Evolutionary conservation across 2,329 filamentous ascomycete genomes (phyloP), one percentile per base, ranked within the genome.

Genomic region (Fulvia fulva): DNA sequence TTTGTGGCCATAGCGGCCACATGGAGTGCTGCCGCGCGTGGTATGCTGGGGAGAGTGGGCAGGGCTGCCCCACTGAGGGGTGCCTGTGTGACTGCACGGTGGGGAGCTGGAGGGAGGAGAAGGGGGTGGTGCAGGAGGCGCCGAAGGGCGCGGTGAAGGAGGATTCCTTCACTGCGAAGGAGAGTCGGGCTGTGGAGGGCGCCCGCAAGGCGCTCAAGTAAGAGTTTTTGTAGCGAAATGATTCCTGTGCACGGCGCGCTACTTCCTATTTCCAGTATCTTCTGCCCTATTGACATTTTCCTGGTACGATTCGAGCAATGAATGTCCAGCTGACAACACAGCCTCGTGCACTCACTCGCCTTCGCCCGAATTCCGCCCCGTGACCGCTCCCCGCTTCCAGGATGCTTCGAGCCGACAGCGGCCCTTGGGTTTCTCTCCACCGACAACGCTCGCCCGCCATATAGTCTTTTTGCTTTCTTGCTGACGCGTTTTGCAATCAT

Each of bases 1-100:
- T 80, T 12, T 87, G 85, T 68, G 82, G 83, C 3, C 85, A 87
- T 64, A 79, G 81, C 41, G 83, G 80, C 1, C 85, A 87, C 66
- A 73, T 78, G 5, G 78, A 78, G 51, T 87, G 85, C 67, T 75
- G 86, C 28, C 76, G 75, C 7, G 76, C 77, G 14, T 86, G 84
- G 83, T 80, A 84, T 55, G 72, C 73, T 19, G 78, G 81, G 61
- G 63, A 76, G 21, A 69, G 76, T 30, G 74, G 77, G 37, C 79
- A 83, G 61, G 83, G 83, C 16, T 87, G 84, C 72, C 79, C 83
- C 2, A 83, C 80, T 7, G 77, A 79, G 50, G 84, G 82, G 19
- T 87, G 84, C 69, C 72, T 80, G 54, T 85, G 84, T 65, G 82
- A 85, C 65, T 87, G 84, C 32, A 57, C 58, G 6, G 51, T 52